Evolutionary conservation across 768 basidiomycete genomes (phyloP), one percentile per base, ranked within the genome.

Genomic region (Lyophyllum semitale): DNA sequence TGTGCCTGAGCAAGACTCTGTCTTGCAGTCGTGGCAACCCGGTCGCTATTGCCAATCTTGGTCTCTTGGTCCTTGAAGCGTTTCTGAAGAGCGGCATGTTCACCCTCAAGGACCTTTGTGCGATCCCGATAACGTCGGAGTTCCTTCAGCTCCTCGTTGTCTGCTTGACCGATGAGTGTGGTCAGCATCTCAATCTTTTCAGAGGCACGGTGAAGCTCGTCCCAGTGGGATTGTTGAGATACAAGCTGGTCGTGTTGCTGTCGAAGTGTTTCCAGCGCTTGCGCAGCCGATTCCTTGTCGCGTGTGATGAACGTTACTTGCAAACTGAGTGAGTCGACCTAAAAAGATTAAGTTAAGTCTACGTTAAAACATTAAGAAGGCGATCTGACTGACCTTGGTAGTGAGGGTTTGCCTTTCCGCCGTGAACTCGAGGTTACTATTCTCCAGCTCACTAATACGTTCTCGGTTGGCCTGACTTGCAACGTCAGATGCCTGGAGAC

Each of bases 171-270:
- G 53, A 91, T 77, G 33, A 86, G 72, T 46, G 71, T 78, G 20
- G 86, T 77, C 32, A 94, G 80, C 46, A 76, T 65, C 51, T 90
- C 87, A 27, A 94, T 82, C 68, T 93, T 88, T 63, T 91, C 88
- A 2, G 84, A 78, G 1, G 85, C 80, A 44, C 80, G 83, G 25
- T 78, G 85, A 20, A 93, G 76, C 41, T 85, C 83, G n/a, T 90
- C 88, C 91, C 89, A 92, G 51, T 89, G 84, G n/a, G 68, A 76
- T 63, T 89, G 86, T 59, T 93, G 88, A 23, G 80, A 72, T 1
- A 76, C 44, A 17, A 89, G 72, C 23, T 77, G 73, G 40, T 89
- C 84, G 53, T 84, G 77, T 51, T 89, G 84, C 64, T 76, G 79
- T 63, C 82, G 84, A 32, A 91, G 76, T 17, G 70, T 59, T 37